Evolutionary conservation across 164 flowering plant genomes (phyloP).

Genomic region (Dillenia turbinata): DNA sequence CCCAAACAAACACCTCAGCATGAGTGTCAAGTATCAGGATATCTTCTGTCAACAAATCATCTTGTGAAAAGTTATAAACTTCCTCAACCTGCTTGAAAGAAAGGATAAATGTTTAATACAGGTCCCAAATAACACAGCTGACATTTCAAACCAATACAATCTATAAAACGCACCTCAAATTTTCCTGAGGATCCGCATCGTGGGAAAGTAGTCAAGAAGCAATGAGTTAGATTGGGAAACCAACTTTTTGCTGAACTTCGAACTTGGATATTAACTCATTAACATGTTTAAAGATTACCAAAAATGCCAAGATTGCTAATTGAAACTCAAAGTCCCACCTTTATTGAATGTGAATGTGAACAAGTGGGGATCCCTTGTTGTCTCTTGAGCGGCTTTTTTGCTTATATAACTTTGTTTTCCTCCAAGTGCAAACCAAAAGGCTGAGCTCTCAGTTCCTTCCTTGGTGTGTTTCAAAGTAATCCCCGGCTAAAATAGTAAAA

Average conservation of each 20-base stretch:
- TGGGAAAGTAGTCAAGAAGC: slow-evolving; percentile 11
- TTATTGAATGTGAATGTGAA: slow-evolving; percentile 68
- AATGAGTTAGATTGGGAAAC: slow-evolving; percentile 18
- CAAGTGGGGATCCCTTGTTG: slow-evolving; percentile 86
- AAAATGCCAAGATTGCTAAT: background rate
- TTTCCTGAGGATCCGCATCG: slow-evolving; percentile 65
- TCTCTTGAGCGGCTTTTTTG: slow-evolving; percentile 58
- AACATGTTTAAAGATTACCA: background rate
- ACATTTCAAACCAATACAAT: background rate
- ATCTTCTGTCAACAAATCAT: slow-evolving; percentile 96
- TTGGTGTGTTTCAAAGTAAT: slow-evolving; percentile 79
- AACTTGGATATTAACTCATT: too few species aligned
- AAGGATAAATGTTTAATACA: background rate
- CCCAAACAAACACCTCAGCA: slow-evolving; percentile 98
- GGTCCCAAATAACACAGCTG: background rate
- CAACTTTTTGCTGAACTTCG: slow-evolving; percentile 8
- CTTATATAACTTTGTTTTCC: slow-evolving; percentile 90
- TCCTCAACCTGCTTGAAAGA: slow-evolving; percentile 63
- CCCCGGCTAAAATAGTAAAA: slow-evolving; percentile 68
- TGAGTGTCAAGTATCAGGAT: slow-evolving; percentile 87
- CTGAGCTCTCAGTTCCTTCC: slow-evolving; percentile 96
- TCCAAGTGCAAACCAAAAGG: slow-evolving; percentile 96
- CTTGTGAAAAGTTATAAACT: slow-evolving; percentile 89
- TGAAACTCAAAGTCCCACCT: slow-evolving; percentile 39
- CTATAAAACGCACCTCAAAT: slow-evolving; percentile 63